Conservation (phyloP, 805 yeast genomes). For the Wickerhamomyces alni region DNA sequence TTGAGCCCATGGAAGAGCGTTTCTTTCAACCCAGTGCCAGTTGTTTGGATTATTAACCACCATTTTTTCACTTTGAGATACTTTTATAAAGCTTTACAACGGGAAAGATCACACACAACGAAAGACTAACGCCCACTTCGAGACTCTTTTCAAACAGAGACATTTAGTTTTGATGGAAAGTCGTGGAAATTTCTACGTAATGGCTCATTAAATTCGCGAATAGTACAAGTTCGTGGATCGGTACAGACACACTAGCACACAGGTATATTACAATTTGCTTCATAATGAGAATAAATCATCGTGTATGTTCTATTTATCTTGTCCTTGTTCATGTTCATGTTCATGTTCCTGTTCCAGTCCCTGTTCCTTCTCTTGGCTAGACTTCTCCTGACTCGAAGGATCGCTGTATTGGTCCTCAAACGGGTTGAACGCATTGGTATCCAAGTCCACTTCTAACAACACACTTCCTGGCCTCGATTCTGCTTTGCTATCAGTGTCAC, state of each 20-base stretch:
- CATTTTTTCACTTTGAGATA: constrained; percentile 30
- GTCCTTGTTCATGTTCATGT: no score
- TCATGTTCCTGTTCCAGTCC: no score
- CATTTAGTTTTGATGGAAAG: background rate
- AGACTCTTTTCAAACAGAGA: no score
- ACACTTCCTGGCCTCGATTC: constrained; percentile 18
- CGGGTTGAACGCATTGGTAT: constrained; percentile 16
- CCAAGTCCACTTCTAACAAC: constrained; percentile 22
- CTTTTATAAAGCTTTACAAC: no score
- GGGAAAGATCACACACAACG: no score
- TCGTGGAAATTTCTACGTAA: background rate
- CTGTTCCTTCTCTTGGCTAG: no score
- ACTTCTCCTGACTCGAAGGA: background rate
- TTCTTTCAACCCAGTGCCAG: constrained; percentile 75
- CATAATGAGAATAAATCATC: no score
- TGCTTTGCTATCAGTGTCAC: constrained; percentile 1
- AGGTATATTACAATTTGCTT: no score
- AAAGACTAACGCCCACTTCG: no score
- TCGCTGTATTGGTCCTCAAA: constrained; percentile 9
- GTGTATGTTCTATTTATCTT: no score
- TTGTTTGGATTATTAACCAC: constrained; percentile 68
- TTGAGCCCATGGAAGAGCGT: constrained; percentile 61
- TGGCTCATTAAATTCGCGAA: background rate
- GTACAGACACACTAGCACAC: no score
- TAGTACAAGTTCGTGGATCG: background rate